Percentiles rank a stretch among this genome's conserved stretches.
Evolutionary conservation across 2,329 filamentous ascomycete species (phyloP).

Genomic region (Sporothrix phasma): DNA sequence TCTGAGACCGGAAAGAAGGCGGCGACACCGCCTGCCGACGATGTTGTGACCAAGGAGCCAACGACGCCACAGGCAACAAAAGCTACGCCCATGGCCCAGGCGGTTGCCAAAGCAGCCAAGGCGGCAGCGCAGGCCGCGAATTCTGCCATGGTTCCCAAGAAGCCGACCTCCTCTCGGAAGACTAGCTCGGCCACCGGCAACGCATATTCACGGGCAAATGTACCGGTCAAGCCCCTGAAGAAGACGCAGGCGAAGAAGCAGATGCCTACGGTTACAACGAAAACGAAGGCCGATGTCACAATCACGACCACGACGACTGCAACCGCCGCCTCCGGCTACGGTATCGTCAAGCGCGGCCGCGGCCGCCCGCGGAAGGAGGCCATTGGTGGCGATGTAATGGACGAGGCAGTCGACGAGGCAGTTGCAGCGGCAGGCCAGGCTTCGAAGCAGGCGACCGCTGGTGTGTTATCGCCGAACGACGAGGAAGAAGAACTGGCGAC

Average conservation of each 20-base stretch:
- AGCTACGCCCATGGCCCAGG: slow-evolving; percentile 15
- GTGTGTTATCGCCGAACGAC: neutral
- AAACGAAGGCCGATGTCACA: neutral
- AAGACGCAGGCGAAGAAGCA: neutral
- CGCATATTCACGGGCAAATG: neutral
- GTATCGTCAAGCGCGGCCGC: neutral
- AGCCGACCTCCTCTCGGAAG: neutral
- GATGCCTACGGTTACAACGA: neutral
- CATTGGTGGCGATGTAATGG: neutral
- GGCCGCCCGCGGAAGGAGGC: neutral
- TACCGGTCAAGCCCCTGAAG: neutral
- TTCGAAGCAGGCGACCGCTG: neutral
- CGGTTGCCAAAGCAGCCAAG: slow-evolving; percentile 3
- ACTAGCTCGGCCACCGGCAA: neutral
- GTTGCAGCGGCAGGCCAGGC: neutral
- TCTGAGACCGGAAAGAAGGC: neutral
- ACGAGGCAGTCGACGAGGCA: neutral
- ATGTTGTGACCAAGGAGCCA: neutral
- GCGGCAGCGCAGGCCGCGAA: neutral
- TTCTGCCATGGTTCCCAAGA: neutral
- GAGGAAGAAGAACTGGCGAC: slow-evolving; percentile 11
- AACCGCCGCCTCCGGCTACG: neutral
- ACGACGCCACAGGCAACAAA: neutral
- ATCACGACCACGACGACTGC: neutral
- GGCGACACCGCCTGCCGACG: neutral